Evolutionary conservation across 2,329 filamentous ascomycete genomes (phyloP), one percentile per base, ranked within the genome.

Genomic region (Leptographium lundbergii): DNA sequence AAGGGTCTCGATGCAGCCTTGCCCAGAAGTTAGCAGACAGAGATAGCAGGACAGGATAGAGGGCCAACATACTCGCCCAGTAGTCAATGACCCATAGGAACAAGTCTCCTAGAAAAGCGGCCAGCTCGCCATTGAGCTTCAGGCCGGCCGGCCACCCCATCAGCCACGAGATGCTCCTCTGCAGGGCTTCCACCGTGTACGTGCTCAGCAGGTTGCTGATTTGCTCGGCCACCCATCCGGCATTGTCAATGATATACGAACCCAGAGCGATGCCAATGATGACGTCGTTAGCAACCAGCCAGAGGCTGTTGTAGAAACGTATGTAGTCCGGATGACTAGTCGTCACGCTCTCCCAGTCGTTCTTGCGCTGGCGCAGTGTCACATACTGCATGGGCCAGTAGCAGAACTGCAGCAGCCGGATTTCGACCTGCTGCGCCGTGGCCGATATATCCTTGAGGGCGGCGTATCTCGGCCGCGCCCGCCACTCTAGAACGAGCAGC

Each of bases 71-170:
- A 89, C 88, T 87, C 60, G 89, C 88, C 94, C 94, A 99, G 69
- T 96, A 95, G 64, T 96, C 91, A 64, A 99, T 97, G 54, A 99
- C 94, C 94, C 94, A 99, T 3, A 97, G 77, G 68, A 99, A 99
- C 3, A 99, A 75, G 67, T 97, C 92, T 63, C 94, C 94, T 14
- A 99, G 80, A 66, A 99, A 99, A n/a, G 83, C 81, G 2, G 91
- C 94, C 47, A 99, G 77, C 71, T 99, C 92, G 58, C 84, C 91
- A 69, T 99, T 99, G 45, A 99, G 81, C 72, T 99, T 99, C 64
- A 99, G 75, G 39, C 94, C 94, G 54, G 91, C 94, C 10, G 94
- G 94, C 85, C 88, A 95, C 59, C 88, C 89, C 89, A 94, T 96
- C 53, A 99, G 78, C 94, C 94, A 99, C 6, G 82, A 86, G 61